Evolutionary conservation across 1,284 basidiomycete genomes (phyloP), one percentile per base, ranked within the genome.

Genomic region (Tylopilus sp.): DNA sequence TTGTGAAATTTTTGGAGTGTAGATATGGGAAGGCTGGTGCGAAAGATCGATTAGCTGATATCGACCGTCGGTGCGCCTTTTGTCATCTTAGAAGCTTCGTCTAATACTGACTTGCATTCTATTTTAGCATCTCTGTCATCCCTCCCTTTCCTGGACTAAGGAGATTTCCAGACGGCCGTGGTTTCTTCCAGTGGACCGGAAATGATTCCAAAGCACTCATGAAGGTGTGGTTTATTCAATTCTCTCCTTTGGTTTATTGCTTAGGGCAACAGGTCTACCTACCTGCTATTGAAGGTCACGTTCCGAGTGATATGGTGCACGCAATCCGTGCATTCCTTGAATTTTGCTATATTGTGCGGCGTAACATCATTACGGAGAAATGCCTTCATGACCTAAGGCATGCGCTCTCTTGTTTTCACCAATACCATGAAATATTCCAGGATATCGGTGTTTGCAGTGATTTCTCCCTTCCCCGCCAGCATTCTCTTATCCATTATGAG

Each of bases 191-290:
- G 24, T 69, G 63, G 67, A 58, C 67, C 7, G 52, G 67, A 13
- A 52, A 69, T 16, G 54, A 69, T 39, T 69, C 58, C n/a, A 69
- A 69, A 53, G 67, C 53, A 1, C 16, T 69, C 13, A 69, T 69
- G 60, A 69, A 69, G 60, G 67, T 65, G 49, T 29, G 6, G 19
- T 54, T 29, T 29, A 12, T 44, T 8, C 5, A 4, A 53, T 39
- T 51, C n/a, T 52, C 57, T 6, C 18, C 41, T 9, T 9, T 9
- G 5, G 39, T 29, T 33, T 10, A 5, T 47, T 24, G 12, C 8
- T 47, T 29, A 32, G 10, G 8, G 22, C 15, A 47, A 49, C 22
- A 61, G 60, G 29, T 67, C 13, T 67, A 66, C 19, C 56, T 62
- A 1, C 64, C 64, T 13, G 60, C 60, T 8, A 62, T 65, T 4